A percentile compares a stretch with the other conserved stretches of the same genome.
Evolutionary conservation across 441 rosid genomes (phyloP).

Genomic region (Populus tomentosa): DNA sequence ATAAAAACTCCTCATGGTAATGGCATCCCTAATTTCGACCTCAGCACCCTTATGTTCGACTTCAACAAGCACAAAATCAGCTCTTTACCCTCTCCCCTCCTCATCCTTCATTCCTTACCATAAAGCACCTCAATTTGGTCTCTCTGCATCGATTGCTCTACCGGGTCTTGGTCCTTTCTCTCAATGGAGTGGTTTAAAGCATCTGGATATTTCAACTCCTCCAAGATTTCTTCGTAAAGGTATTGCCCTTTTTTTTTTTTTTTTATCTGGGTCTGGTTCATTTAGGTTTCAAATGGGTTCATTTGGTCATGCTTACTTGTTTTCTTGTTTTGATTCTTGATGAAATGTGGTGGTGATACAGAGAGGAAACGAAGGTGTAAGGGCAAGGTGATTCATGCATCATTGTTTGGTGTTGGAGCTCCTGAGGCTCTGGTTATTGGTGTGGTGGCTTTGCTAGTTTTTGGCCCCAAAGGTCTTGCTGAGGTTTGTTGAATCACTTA

Average conservation of each 20-base stretch:
- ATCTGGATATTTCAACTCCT: constrained; percentile 46
- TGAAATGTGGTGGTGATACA: constrained; percentile 22
- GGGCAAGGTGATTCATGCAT: constrained; percentile 53
- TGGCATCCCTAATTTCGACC: constrained; percentile 46
- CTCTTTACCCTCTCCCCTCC: constrained; percentile 16
- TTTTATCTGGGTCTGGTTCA: not conserved
- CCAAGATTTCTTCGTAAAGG: constrained; percentile 40
- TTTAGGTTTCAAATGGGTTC: not conserved
- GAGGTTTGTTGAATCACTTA: constrained; percentile 48
- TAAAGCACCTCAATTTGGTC: constrained; percentile 25
- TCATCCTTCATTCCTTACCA: constrained; percentile 23
- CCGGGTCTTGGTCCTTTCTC: constrained; percentile 42
- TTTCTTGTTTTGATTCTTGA: not conserved
- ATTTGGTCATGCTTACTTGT: not conserved
- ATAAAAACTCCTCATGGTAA: constrained; percentile 9
- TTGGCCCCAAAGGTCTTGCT: constrained; percentile 98
- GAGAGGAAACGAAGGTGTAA: constrained; percentile 45
- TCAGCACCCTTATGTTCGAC: constrained; percentile 27
- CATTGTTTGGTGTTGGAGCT: constrained; percentile 96
- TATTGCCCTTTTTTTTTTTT: constrained; percentile 4
- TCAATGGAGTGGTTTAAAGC: constrained; percentile 62
- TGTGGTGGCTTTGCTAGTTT: constrained; percentile 91
- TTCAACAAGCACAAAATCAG: constrained; percentile 29
- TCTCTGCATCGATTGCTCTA: constrained; percentile 29
- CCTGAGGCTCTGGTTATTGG: constrained; percentile 98